Evolutionary conservation across 164 flowering plant species (phyloP), one percentile per base, ranked within the genome.

Genomic region (Cinnamomum chago): DNA sequence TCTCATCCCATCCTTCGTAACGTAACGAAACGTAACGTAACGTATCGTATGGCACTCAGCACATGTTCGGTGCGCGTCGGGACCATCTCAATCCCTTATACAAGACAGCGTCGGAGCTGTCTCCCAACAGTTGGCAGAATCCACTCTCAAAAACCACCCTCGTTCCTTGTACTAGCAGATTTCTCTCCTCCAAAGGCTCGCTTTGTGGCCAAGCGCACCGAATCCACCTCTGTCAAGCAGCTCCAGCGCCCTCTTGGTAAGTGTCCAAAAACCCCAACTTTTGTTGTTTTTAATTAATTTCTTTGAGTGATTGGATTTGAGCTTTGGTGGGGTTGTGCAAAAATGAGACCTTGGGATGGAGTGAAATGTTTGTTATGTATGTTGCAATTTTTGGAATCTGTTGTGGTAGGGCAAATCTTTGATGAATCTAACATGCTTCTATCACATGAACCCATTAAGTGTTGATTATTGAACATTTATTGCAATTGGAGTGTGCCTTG

Each of bases 231-330:
- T 15, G 97, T 94, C 66, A 82, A 50, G 24, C 97, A 88, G 68
- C 93, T 90, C 62, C 80, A 83, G 33, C 89, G 94, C 50, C 97
- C 98, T 70, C 84, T 94, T 35, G 78, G 98, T 94, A 87, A 73
- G 73, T 65, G 15, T 72, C 24, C 27, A 5, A 1, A 51, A 65
- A 18, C 18, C 69, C 51, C 2, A 17, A 14, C 13, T 68, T 23
- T 47, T 68, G 47, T 33, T 68, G 22, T 40, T 70, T 3, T 23
- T 70, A 40, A 40, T 40, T 40, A 15, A 17, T 55, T 20, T 55
- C 3, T 55, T 55, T 55, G 60, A 20, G n/a, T 55, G 17, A 20
- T 55, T 17, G 60, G 60, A 20, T 55, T 55, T 55, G 20, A 14
- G 60, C n/a, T 55, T 55, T 55, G 47, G 47, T 5, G 47, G 47